phyloP scores from a whole-genome alignment of 257 asterid genomes.

The Prunella vulgaris region DNA sequence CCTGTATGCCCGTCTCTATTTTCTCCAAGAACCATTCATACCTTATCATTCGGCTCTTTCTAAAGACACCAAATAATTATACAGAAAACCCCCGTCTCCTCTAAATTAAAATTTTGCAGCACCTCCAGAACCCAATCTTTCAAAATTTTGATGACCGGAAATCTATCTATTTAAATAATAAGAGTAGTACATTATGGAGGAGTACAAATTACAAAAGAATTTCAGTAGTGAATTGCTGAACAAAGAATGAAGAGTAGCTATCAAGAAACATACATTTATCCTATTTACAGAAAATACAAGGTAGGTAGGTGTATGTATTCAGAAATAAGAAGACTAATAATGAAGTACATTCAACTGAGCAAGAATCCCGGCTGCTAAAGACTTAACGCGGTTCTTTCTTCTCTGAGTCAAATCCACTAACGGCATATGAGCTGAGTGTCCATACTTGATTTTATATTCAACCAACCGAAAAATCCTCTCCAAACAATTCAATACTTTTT shows the following conservation, averaged over 20 bases:
- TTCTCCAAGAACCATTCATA: constrained; percentile 31
- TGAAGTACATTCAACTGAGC: constrained; percentile 56
- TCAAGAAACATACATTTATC: background rate
- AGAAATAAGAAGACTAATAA: constrained; percentile 44
- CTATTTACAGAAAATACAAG: background rate
- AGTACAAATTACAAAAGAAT: background rate
- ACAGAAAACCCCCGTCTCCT: no score
- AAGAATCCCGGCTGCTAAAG: constrained; percentile 57
- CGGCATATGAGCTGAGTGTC: constrained; percentile 35
- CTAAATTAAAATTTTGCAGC: no score
- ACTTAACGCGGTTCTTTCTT: constrained; percentile 36
- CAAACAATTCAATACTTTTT: constrained; percentile 44
- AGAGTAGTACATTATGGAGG: background rate
- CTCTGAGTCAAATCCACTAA: constrained; percentile 62
- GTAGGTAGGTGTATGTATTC: background rate
- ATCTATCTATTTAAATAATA: no score
- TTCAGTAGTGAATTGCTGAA: background rate
- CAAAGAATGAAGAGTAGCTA: background rate
- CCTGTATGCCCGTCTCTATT: constrained; percentile 52
- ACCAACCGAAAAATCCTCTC: constrained; percentile 51
- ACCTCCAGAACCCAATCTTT: no score
- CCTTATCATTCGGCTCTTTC: no score
- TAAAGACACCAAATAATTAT: no score
- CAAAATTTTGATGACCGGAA: background rate
- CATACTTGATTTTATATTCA: constrained; percentile 49